Evolutionary conservation across 2,329 filamentous ascomycete genomes (phyloP), one percentile per base, ranked within the genome.

Genomic region (Trichoderma aggressivum): DNA sequence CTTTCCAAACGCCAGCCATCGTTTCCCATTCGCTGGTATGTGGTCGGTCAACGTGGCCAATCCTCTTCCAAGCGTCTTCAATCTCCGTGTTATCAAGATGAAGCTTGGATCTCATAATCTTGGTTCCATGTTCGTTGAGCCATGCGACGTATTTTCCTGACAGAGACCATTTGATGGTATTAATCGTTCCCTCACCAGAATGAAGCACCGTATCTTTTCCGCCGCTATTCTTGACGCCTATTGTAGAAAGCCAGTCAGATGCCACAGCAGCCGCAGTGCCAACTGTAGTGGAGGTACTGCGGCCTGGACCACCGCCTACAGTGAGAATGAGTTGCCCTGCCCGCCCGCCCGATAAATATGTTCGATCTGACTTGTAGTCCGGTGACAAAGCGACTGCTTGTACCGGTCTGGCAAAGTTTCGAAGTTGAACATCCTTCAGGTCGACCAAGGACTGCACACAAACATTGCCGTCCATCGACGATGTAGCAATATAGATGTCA

Each of bases 101-200:
- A 24, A 97, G 79, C 78, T 96, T 93, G 5, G 94, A 94, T 47
- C 96, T 89, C 94, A 98, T 98, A 72, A 99, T 96, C 80, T 98
- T 98, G 79, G 98, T 97, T 5, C 96, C 96, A 77, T 97, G 92
- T 81, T 99, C 96, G 77, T 98, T 99, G 53, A 97, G 87, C 96
- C 96, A 99, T 0, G 91, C 93, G 1, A 98, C 92, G 77, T 94
- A 98, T 81, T 92, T 96, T 1, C 96, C 95, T 0, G 94, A 95
- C 53, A 95, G 80, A 0, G 95, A 98, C 94, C 95, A 99, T 80
- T 97, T 95, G 78, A 99, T 96, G 4, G 91, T 92, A 79, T 90
- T 95, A 74, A 99, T 96, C 2, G 90, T 89, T 4, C 96, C 96
- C 82, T 99, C 97, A 3, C 96, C 96, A 8, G 92, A 94, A 78